These are phyloP conservation scores for Zoysia pacifica DNA, from an alignment of 176 grass and related monocot species.

Conservation along the genomic window DNA sequence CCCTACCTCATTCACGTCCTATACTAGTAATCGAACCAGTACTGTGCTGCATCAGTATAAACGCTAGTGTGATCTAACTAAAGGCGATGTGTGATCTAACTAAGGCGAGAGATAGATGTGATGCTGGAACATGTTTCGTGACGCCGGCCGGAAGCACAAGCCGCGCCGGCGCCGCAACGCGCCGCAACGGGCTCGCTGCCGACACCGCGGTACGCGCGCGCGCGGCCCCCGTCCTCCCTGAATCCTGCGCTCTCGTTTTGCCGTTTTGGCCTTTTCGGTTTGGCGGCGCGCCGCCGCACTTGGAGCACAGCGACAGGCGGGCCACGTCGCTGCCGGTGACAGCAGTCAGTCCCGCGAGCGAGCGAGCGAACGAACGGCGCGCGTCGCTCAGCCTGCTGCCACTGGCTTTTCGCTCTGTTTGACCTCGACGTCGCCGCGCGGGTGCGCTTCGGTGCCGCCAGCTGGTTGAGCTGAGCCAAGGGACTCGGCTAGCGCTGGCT, in stretches of 20 bases:
- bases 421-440: not conserved
- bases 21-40: too few species aligned
- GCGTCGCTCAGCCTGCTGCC: too few species aligned
- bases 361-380: too few species aligned
- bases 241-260: too few species aligned
- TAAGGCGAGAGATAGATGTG: not conserved
- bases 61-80: not conserved
- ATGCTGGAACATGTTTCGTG: not conserved
- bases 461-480: not conserved
- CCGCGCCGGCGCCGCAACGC: slow-evolving; percentile 32
- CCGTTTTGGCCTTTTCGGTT: not conserved
- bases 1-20: not conserved
- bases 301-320: not conserved
- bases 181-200: slow-evolving; percentile 23
- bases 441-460: too few species aligned
- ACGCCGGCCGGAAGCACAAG: not conserved
- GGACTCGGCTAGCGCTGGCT: not conserved
- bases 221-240: not conserved
- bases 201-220: not conserved
- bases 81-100: too few species aligned
- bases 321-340: not conserved
- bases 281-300: not conserved
- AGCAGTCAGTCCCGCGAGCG: not conserved
- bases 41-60: not conserved
- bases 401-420: not conserved